Evolutionary conservation across 2,329 filamentous ascomycete genomes (phyloP).

Genomic region (Calycina marina): DNA sequence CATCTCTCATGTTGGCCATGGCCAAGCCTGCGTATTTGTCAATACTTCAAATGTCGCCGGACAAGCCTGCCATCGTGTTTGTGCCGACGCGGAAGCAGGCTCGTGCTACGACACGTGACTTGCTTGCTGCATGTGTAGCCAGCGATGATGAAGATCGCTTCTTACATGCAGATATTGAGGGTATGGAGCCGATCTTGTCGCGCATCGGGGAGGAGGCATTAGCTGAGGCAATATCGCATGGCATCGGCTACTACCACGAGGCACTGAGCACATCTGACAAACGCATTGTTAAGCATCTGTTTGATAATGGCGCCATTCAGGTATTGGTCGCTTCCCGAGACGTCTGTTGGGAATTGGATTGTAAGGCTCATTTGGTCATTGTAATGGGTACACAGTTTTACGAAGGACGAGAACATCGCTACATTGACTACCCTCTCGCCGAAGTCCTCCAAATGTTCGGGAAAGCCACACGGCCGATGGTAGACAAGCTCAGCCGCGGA

Average conservation of each 20-base stretch:
- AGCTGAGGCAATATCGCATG: slow-evolving; percentile 80
- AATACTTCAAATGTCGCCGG: slow-evolving; percentile 72
- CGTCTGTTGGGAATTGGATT: slow-evolving; percentile 90
- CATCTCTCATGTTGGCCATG: slow-evolving; percentile 97
- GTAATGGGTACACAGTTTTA: slow-evolving; percentile 98
- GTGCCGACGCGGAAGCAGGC: slow-evolving; percentile 91
- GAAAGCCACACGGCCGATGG: slow-evolving; percentile 65
- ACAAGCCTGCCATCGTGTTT: slow-evolving; percentile 84
- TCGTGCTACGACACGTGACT: slow-evolving; percentile 69
- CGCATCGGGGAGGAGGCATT: slow-evolving; percentile 76
- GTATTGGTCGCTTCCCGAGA: slow-evolving; percentile 66
- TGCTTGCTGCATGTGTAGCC: slow-evolving; percentile 73
- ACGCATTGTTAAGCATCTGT: slow-evolving; percentile 85
- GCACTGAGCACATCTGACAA: slow-evolving; percentile 80
- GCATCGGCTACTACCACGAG: slow-evolving; percentile 95
- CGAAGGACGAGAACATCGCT: slow-evolving; percentile 90
- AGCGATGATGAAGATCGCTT: slow-evolving; percentile 92
- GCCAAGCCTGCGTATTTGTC: slow-evolving; percentile 84
- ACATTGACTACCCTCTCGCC: slow-evolving; percentile 88
- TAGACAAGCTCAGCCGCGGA: slow-evolving; percentile 70
- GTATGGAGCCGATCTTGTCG: slow-evolving; percentile 68
- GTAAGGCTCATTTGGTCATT: slow-evolving; percentile 77
- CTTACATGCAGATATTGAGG: slow-evolving; percentile 68
- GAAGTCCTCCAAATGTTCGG: slow-evolving; percentile 98
- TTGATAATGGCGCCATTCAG: slow-evolving; percentile 58